Percentiles rank a stretch among this genome's conserved stretches.
Conservation (phyloP, 495 filamentous ascomycete species). For the Cercophora scortea region DNA sequence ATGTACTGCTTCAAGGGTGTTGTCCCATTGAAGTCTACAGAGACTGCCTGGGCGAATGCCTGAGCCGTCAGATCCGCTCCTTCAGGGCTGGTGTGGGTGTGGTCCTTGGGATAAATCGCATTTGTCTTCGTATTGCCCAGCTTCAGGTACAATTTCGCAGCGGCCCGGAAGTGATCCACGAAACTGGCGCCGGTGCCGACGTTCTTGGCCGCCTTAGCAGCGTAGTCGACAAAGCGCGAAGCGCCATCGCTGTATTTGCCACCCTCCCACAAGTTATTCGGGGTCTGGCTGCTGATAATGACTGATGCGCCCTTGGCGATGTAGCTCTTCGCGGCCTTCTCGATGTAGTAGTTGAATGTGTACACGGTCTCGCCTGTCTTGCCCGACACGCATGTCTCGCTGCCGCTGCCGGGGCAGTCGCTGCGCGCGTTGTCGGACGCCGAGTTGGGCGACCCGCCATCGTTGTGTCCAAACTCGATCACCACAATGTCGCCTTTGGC, state of each 20-base stretch:
- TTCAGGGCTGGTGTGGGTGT: conserved; percentile 55
- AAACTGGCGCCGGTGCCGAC: conserved; percentile 36
- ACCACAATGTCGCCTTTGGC: conserved; percentile 48
- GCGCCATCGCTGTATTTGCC: conserved; percentile 36
- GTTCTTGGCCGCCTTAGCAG: conserved; percentile 40
- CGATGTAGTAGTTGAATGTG: conserved; percentile 50
- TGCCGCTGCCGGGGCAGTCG: conserved; percentile 47
- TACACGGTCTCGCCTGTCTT: conserved; percentile 45
- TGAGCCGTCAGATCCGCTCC: conserved; percentile 52
- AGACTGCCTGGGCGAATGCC: conserved; percentile 55
- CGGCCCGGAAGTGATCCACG: conserved; percentile 55
- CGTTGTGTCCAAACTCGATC: conserved; percentile 61
- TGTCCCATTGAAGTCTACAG: conserved; percentile 32
- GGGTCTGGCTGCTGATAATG: conserved; percentile 54
- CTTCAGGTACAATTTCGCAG: conserved; percentile 42
- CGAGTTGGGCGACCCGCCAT: conserved; percentile 49
- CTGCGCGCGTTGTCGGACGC: conserved; percentile 51
- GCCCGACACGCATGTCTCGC: conserved; percentile 45
- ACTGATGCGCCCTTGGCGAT: conserved; percentile 54
- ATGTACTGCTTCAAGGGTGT: conserved; percentile 20
- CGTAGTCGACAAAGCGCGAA: conserved; percentile 52
- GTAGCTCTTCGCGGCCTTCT: conserved; percentile 44
- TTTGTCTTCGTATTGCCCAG: conserved; percentile 41
- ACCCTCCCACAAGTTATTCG: conserved; percentile 55
- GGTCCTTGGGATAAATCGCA: conserved; percentile 48